Evolutionary conservation across 78 protist genomes (phyloP).

Genomic region (Polysphondylium violaceum): DNA sequence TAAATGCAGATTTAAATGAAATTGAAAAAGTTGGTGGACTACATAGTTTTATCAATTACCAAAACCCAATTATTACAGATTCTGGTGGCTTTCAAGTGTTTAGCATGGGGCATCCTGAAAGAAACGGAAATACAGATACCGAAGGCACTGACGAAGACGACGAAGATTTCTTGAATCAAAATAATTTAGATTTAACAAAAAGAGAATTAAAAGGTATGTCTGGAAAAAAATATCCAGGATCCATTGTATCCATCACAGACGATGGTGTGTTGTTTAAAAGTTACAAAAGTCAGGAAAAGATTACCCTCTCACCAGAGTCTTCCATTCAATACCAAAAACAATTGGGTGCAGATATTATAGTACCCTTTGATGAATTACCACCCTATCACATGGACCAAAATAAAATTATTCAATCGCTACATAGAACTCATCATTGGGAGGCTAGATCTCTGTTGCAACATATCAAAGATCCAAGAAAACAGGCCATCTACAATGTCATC

Average conservation of each 20-base stretch:
- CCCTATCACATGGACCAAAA: constrained; percentile 72
- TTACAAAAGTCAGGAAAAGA: constrained; percentile 18
- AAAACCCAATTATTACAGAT: constrained; percentile 89
- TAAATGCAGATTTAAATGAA: constrained; percentile 79
- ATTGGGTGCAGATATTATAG: constrained; percentile 88
- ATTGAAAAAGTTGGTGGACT: constrained; percentile 85
- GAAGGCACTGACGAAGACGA: neutral
- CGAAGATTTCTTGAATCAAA: neutral
- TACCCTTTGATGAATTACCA: constrained; percentile 90
- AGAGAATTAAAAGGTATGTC: constrained; percentile 87
- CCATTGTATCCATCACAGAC: constrained; percentile 68
- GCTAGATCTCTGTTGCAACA: constrained; percentile 76
- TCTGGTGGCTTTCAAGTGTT: constrained; percentile 92
- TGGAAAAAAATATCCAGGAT: constrained; percentile 61
- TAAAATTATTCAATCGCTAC: constrained; percentile 57
- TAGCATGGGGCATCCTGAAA: constrained; percentile 55
- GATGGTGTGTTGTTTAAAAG: constrained; percentile 72
- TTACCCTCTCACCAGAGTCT: constrained; percentile 81
- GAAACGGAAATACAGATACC: neutral
- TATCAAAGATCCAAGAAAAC: constrained; percentile 73
- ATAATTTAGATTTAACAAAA: neutral
- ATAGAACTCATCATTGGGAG: constrained; percentile 92
- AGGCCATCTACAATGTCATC: constrained; percentile 88
- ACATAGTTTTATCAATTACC: constrained; percentile 84
- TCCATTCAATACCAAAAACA: constrained; percentile 81